Evolutionary conservation across 306 rosid species (phyloP).

Genomic region (Cucurbita ficifolia): DNA sequence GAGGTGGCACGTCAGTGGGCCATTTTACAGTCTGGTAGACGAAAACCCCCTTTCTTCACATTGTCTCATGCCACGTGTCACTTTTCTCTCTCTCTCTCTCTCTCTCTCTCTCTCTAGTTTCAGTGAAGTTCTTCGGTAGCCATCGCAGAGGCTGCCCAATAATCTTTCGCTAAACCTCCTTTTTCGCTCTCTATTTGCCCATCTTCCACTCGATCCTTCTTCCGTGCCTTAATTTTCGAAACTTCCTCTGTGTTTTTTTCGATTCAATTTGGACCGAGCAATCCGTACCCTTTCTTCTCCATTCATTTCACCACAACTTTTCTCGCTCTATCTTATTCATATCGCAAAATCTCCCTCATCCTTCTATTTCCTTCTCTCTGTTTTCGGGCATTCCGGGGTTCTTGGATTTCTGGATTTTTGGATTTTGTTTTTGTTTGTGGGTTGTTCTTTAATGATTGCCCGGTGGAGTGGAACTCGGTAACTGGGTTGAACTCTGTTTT

Average conservation of each 20-base stretch:
- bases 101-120: neutral
- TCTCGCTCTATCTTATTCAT: constrained; percentile 5
- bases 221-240: constrained; percentile 13
- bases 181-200: neutral
- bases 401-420: neutral
- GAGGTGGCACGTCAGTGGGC: constrained; percentile 5
- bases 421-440: neutral
- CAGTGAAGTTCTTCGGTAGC: constrained; percentile 11
- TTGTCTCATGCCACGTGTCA: constrained; percentile 21
- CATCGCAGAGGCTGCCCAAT: constrained; percentile 4
- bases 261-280: constrained; percentile 19
- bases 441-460: neutral
- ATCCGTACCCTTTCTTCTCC: constrained; percentile 20
- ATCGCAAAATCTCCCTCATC: neutral
- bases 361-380: neutral
- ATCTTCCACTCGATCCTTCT: constrained; percentile 8
- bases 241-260: neutral
- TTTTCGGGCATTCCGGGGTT: neutral
- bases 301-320: constrained; percentile 31
- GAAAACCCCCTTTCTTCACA: neutral
- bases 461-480: constrained; percentile 3
- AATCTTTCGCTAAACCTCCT: neutral
- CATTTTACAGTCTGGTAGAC: constrained; percentile 13
- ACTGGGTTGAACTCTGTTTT: neutral
- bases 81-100: neutral